Percentiles rank a stretch among this genome's conserved stretches.
phyloP scores from a whole-genome alignment of 2,329 filamentous ascomycete species.

The Ceratocystis colombiana region DNA sequence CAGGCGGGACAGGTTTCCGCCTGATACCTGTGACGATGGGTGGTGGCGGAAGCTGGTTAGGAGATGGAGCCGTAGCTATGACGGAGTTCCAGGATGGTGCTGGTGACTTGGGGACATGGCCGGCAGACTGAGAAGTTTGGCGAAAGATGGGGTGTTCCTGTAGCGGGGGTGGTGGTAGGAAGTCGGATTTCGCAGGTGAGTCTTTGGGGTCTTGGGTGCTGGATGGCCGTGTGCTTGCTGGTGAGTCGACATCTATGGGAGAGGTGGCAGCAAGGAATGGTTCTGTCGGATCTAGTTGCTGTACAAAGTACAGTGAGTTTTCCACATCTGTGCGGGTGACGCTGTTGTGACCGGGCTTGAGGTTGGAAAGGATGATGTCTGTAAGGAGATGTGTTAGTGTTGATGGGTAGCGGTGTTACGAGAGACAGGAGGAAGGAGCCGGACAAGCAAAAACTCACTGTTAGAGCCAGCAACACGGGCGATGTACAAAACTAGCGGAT shows the following conservation, averaged over 20 bases:
- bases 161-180: slow-evolving; percentile 8
- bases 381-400: slow-evolving; percentile 20
- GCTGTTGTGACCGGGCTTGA: slow-evolving; percentile 80
- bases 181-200: background rate
- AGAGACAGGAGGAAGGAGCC: background rate
- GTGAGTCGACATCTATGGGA: slow-evolving; percentile 33
- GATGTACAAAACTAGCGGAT: slow-evolving; percentile 78
- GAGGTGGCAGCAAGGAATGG: slow-evolving; percentile 38
- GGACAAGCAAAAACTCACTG: slow-evolving; percentile 45
- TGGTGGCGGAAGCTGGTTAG: background rate
- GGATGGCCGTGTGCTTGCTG: background rate
- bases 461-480: slow-evolving; percentile 82
- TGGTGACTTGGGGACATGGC: slow-evolving; percentile 23
- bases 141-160: slow-evolving; percentile 21
- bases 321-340: slow-evolving; percentile 80
- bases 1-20: slow-evolving; percentile 21
- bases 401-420: background rate
- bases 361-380: slow-evolving; percentile 88
- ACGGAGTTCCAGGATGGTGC: background rate
- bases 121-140: slow-evolving; percentile 27
- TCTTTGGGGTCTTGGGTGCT: background rate
- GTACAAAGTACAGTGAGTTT: slow-evolving; percentile 82
- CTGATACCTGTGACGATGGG: slow-evolving; percentile 14
- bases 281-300: slow-evolving; percentile 46
- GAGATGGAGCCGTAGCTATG: slow-evolving; percentile 27